phyloP scores from a whole-genome alignment of 495 filamentous ascomycete genomes.

The Talaromyces thailandensis region DNA sequence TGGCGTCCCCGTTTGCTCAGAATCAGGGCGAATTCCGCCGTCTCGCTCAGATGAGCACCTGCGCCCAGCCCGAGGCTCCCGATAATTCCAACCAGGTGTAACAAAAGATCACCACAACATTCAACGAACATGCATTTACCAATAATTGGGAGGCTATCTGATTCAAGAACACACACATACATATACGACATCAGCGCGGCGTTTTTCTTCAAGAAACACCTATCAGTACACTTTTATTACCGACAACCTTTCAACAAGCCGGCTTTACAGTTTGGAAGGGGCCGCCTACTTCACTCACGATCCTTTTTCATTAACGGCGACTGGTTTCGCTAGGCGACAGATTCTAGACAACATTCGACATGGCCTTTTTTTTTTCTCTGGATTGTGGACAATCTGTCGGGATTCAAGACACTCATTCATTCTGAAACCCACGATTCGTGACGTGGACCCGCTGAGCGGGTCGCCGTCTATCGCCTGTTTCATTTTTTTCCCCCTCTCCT shows the following conservation, averaged over 20 bases:
- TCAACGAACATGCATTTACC: neutral
- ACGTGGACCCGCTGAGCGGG: slow-evolving; percentile 1
- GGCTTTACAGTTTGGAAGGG: slow-evolving; percentile 1
- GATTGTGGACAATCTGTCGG: neutral
- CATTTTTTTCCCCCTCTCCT: neutral
- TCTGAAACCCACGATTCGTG: neutral
- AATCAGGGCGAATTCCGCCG: slow-evolving; percentile 32
- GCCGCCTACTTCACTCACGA: neutral
- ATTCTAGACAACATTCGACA: neutral
- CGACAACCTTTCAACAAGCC: neutral
- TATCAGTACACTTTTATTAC: neutral
- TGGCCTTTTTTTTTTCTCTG: neutral
- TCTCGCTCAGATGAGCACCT: slow-evolving; percentile 14
- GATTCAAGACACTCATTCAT: neutral
- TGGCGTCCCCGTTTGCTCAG: slow-evolving; percentile 33
- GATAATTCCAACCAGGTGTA: slow-evolving; percentile 6
- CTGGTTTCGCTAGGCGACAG: neutral
- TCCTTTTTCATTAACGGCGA: neutral
- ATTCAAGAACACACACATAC: neutral
- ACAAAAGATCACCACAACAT: neutral
- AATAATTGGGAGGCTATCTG: slow-evolving; percentile 6
- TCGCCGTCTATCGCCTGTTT: neutral
- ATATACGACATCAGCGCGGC: slow-evolving; percentile 6
- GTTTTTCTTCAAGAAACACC: neutral
- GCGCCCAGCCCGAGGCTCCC: neutral